Evolutionary conservation across 139 green algal species (phyloP).

Genomic region (Parachlorella kessleri): DNA sequence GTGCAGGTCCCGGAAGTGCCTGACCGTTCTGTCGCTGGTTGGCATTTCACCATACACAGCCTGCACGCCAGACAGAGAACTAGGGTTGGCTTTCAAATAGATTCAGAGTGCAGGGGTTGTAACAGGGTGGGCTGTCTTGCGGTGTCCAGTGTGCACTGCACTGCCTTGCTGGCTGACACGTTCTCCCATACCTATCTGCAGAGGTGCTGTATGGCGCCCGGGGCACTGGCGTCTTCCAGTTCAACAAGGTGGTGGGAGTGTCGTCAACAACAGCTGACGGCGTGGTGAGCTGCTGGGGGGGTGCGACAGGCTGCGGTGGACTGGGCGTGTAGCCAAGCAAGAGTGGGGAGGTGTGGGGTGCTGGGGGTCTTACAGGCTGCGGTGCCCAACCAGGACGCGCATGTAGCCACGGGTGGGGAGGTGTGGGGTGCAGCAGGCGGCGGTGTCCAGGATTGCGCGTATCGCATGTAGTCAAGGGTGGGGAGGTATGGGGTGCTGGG

Average conservation of each 20-base stretch:
- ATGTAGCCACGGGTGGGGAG: too few species aligned
- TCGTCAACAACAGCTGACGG: slow-evolving; percentile 54
- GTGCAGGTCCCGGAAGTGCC: too few species aligned
- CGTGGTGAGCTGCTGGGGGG: slow-evolving; percentile 60
- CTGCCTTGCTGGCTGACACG: not conserved
- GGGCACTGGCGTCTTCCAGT: slow-evolving; percentile 49
- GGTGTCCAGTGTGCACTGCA: not conserved
- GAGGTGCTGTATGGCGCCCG: slow-evolving; percentile 53
- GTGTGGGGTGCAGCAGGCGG: too few species aligned
- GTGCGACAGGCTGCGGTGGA: too few species aligned
- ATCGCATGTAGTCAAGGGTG: too few species aligned
- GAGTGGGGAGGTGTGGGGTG: too few species aligned
- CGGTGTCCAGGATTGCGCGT: too few species aligned
- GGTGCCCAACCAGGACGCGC: too few species aligned
- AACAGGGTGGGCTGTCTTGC: not conserved
- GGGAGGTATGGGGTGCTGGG: too few species aligned
- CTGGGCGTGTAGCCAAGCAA: too few species aligned
- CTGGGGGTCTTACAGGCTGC: too few species aligned
- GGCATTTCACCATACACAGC: slow-evolving; percentile 3
- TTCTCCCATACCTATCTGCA: slow-evolving; percentile 25
- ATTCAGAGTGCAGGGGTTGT: not conserved
- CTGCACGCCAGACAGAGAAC: slow-evolving; percentile 2
- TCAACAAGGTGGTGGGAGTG: slow-evolving; percentile 46
- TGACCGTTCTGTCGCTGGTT: not conserved
- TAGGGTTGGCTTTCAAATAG: not conserved